A percentile compares a stretch with the other conserved stretches of the same genome.
These are phyloP conservation scores for Globisporangium uncinulatum DNA, from an alignment of 352 stramenopile genomes.

Conservation along the genomic window DNA sequence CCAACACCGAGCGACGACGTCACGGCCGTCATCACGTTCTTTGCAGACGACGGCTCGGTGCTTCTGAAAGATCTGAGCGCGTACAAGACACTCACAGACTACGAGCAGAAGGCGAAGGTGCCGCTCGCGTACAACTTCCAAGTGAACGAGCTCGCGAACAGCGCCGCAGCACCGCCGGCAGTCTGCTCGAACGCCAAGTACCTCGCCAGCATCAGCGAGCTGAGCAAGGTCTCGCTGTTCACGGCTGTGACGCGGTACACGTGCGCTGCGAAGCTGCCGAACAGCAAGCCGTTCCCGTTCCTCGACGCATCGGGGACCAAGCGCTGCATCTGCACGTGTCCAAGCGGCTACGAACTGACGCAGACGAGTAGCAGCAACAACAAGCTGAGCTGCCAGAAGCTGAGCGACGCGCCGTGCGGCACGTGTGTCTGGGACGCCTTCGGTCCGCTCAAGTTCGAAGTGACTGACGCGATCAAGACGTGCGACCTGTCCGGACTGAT, in stretches of 20 bases:
- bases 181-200: conserved; percentile 9
- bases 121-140: conserved; percentile 13
- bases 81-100: conserved; percentile 3
- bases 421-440: conserved; percentile 15
- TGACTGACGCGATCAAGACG: conserved; percentile 6
- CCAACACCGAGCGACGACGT: neutral
- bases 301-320: neutral
- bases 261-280: conserved; percentile 11
- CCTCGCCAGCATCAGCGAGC: conserved; percentile 3
- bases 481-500: conserved; percentile 7
- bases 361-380: neutral
- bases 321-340: conserved; percentile 17
- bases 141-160: conserved; percentile 5
- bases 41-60: conserved; percentile 2
- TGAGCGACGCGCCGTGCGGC: conserved; percentile 1
- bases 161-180: neutral
- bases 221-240: conserved; percentile 6
- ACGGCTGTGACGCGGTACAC: neutral
- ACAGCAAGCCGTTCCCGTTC: conserved; percentile 11
- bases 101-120: neutral
- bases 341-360: conserved; percentile 14
- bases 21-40: conserved; percentile 4
- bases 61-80: neutral
- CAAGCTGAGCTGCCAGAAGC: conserved; percentile 5
- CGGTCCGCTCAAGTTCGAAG: conserved; percentile 11